These are phyloP conservation scores for Chamaecrista fasciculata DNA, from an alignment of 306 rosid genomes.

Conservation along the genomic window DNA sequence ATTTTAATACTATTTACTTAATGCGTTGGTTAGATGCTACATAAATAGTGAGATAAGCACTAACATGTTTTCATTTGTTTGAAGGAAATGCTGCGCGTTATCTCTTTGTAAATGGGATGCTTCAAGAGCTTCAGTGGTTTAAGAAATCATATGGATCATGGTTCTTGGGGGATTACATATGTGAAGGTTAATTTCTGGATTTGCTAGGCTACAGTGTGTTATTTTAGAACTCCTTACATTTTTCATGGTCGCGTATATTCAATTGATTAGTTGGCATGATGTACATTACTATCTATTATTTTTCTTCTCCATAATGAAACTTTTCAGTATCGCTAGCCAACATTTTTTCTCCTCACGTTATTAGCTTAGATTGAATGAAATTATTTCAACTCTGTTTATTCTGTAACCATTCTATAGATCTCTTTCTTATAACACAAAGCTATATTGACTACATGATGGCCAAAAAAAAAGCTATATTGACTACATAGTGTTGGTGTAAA, in stretches of 20 bases:
- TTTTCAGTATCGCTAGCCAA: slow-evolving; percentile 15
- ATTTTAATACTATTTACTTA: neutral
- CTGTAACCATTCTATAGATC: neutral
- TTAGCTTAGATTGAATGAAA: slow-evolving; percentile 18
- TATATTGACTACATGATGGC: slow-evolving; percentile 1
- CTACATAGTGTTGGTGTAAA: neutral
- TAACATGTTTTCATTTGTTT: slow-evolving; percentile 12
- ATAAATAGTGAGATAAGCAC: neutral
- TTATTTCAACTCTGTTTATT: slow-evolving; percentile 17
- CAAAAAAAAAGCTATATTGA: slow-evolving; percentile 4
- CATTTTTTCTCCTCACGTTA: neutral
- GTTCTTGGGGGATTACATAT: slow-evolving; percentile 84
- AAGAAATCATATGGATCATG: slow-evolving; percentile 80
- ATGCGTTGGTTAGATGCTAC: neutral
- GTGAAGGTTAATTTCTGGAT: slow-evolving; percentile 65
- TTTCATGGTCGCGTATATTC: neutral
- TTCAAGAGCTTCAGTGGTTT: slow-evolving; percentile 90
- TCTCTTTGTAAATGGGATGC: slow-evolving; percentile 61
- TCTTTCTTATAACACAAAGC: neutral
- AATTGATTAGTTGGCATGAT: neutral
- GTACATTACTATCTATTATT: neutral
- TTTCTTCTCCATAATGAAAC: neutral
- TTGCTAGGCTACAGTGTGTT: slow-evolving; percentile 2
- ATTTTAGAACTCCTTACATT: neutral
- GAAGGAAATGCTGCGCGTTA: slow-evolving; percentile 62